phyloP scores from a whole-genome alignment of 495 filamentous ascomycete species.

The Corynascus novoguineensis region DNA sequence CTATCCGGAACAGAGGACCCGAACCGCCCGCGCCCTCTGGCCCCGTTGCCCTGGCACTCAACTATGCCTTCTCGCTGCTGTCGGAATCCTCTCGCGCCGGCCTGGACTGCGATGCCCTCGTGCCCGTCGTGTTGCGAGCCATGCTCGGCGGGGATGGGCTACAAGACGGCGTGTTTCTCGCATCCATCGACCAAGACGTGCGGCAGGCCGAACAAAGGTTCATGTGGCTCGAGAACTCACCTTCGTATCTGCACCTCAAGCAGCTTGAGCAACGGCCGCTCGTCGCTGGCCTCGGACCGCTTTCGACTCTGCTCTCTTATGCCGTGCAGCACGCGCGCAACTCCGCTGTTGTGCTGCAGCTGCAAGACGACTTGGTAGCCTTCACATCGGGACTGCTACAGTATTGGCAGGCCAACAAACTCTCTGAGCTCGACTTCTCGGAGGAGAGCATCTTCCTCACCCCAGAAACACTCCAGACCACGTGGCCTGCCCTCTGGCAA shows the following conservation, averaged over 20 bases:
- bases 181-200: constrained; percentile 70
- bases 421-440: constrained; percentile 74
- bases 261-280: constrained; percentile 62
- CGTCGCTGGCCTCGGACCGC: constrained; percentile 66
- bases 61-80: constrained; percentile 72
- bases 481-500: constrained; percentile 75
- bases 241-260: constrained; percentile 53
- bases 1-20: constrained; percentile 39
- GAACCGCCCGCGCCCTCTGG: constrained; percentile 52
- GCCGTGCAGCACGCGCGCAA: constrained; percentile 61
- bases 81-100: constrained; percentile 49
- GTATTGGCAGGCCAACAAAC: constrained; percentile 80
- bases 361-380: constrained; percentile 63
- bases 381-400: constrained; percentile 67
- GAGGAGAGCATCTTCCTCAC: constrained; percentile 68
- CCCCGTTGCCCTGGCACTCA: constrained; percentile 66
- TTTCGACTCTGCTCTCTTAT: constrained; percentile 72
- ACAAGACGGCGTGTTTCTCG: constrained; percentile 75
- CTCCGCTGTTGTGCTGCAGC: constrained; percentile 53
- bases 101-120: constrained; percentile 69
- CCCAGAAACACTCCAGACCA: constrained; percentile 60
- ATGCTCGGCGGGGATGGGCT: constrained; percentile 68
- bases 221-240: constrained; percentile 60
- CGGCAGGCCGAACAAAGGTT: constrained; percentile 60
- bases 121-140: constrained; percentile 64